A percentile compares a stretch with the other conserved stretches of the same genome.
phyloP scores from a whole-genome alignment of 2,329 filamentous ascomycete species.

The Fusarium graminum region DNA sequence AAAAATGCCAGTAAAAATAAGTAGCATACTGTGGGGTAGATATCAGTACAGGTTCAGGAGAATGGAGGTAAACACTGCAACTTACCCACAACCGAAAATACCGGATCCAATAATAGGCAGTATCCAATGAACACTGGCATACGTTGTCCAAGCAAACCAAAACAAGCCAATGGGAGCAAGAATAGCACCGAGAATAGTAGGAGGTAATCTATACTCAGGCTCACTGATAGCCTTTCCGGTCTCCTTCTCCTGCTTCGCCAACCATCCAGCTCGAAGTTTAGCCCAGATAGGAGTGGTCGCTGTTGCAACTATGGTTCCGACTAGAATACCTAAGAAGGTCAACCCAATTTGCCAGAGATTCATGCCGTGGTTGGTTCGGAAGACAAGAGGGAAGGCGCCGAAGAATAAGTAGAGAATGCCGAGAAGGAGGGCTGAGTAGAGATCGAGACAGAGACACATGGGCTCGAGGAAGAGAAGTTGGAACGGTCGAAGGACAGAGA shows the following conservation, averaged over 20 bases:
- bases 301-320: slow-evolving; percentile 16
- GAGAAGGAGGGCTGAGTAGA: slow-evolving; percentile 83
- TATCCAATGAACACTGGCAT: slow-evolving; percentile 33
- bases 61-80: too few relatives aligned
- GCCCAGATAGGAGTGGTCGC: slow-evolving; percentile 35
- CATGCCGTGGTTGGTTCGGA: slow-evolving; percentile 77
- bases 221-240: slow-evolving; percentile 27
- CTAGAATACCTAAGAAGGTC: slow-evolving; percentile 30
- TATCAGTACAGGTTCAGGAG: rapidly evolving
- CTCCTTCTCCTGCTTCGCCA: slow-evolving; percentile 16
- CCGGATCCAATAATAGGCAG: slow-evolving; percentile 33
- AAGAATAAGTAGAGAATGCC: slow-evolving; percentile 89
- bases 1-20: slow-evolving; percentile 33
- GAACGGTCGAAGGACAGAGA: slow-evolving; percentile 72
- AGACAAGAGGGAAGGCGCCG: slow-evolving; percentile 84
- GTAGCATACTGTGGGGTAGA: not conserved
- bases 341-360: slow-evolving; percentile 68
- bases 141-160: slow-evolving; percentile 40
- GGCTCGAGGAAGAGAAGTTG: slow-evolving; percentile 81
- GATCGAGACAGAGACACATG: slow-evolving; percentile 82
- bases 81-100: slow-evolving; percentile 41
- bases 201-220: slow-evolving; percentile 30
- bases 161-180: slow-evolving; percentile 34
- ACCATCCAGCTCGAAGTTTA: slow-evolving; percentile 6
- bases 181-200: slow-evolving; percentile 26